Evolutionary conservation across 768 basidiomycete species (phyloP).

Genomic region (Daedaleopsis nitida): DNA sequence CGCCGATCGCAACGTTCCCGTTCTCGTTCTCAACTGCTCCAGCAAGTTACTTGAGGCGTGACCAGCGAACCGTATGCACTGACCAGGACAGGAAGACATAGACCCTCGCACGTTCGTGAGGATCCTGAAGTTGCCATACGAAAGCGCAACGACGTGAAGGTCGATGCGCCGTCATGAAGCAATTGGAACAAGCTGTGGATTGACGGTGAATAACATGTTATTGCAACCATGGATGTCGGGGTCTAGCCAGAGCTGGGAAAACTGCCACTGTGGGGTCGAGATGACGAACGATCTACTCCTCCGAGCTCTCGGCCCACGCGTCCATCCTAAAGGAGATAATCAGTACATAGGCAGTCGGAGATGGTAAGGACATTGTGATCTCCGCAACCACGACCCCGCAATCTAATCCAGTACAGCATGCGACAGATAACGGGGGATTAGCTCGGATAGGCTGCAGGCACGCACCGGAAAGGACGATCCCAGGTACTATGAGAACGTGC

Average conservation of each 20-base stretch:
- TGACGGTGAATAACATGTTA: background rate
- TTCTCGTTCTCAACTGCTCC: background rate
- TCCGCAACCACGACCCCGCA: background rate
- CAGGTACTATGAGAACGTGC: conserved; percentile 1
- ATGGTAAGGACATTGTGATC: background rate
- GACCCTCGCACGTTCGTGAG: conserved; percentile 17
- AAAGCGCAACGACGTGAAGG: background rate
- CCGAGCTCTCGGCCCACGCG: background rate
- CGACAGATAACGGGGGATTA: conserved; percentile 11
- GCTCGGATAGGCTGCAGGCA: conserved; percentile 2
- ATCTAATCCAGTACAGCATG: conserved; percentile 13
- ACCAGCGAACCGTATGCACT: background rate
- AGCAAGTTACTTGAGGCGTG: background rate
- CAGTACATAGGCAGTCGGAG: background rate
- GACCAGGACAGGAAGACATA: conserved; percentile 2
- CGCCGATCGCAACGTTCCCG: conserved; percentile 5
- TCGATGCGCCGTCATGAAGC: background rate
- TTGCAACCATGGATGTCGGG: background rate
- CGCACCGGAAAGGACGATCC: background rate
- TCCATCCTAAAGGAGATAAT: background rate
- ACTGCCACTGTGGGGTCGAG: background rate
- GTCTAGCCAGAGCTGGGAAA: background rate
- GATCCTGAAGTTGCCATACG: background rate
- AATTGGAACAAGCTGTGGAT: background rate
- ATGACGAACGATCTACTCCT: background rate